A percentile compares a stretch with the other conserved stretches of the same genome.
These are phyloP conservation scores for Pichia sp. DNA, from an alignment of 1,139 yeast genomes.

Conservation along the genomic window DNA sequence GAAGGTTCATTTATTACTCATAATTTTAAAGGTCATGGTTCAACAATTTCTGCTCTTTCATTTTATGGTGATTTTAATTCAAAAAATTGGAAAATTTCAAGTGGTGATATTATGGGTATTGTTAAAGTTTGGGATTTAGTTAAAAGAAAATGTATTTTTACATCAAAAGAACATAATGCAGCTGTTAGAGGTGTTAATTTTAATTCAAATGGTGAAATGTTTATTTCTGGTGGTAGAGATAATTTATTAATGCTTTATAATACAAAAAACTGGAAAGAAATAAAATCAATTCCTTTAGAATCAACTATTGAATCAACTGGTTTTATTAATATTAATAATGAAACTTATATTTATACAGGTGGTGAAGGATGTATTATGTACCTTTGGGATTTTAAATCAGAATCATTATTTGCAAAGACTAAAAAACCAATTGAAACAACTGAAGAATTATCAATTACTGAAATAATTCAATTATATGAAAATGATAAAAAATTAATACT, in stretches of 20 bases:
- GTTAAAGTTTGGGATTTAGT: constrained; percentile 90
- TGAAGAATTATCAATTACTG: constrained; percentile 67
- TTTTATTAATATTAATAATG: constrained; percentile 39
- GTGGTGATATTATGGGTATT: constrained; percentile 85
- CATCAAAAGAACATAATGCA: constrained; percentile 67
- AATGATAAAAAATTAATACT: constrained; percentile 29
- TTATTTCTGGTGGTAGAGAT: constrained; percentile 88
- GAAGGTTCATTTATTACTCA: constrained; percentile 87
- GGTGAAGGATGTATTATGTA: constrained; percentile 69
- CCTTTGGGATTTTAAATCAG: constrained; percentile 47
- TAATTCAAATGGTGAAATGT: constrained; percentile 42
- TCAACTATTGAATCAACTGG: constrained; percentile 84
- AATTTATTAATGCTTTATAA: constrained; percentile 64
- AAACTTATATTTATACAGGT: constrained; percentile 57
- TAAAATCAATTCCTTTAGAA: constrained; percentile 63
- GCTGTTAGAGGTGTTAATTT: constrained; percentile 87
- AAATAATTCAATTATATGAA: constrained; percentile 36
- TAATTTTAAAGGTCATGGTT: constrained; percentile 88
- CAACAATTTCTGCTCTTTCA: constrained; percentile 73
- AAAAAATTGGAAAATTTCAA: constrained; percentile 69
- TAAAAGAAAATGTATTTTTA: constrained; percentile 59
- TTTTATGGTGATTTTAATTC: constrained; percentile 71
- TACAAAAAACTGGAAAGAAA: constrained; percentile 39
- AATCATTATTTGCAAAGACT: constrained; percentile 40
- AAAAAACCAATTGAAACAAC: constrained; percentile 45